phyloP scores from a whole-genome alignment of 2,329 filamentous ascomycete genomes.

The Colletotrichum spinosum region DNA sequence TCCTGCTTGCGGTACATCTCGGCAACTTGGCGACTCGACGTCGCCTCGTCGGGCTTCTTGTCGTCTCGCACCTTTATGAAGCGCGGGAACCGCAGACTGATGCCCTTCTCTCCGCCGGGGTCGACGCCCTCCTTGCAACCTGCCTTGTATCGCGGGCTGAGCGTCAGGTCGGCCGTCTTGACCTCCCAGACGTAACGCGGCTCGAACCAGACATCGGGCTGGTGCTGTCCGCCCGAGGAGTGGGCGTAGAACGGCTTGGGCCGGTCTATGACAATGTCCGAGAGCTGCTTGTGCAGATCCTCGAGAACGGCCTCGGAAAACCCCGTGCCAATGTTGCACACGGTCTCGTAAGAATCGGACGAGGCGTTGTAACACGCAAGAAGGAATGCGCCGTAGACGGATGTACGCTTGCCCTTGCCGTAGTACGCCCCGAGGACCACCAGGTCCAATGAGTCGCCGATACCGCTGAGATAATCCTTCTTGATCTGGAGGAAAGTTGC shows the following conservation, averaged over 20 bases:
- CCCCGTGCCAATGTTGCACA: conserved; percentile 98
- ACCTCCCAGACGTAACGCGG: conserved; percentile 96
- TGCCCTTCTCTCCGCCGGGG: conserved; percentile 77
- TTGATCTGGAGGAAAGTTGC: conserved; percentile 74
- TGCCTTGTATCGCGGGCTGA: conserved; percentile 94
- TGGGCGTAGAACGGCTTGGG: conserved; percentile 96
- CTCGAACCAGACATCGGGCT: conserved; percentile 99
- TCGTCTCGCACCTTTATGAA: conserved; percentile 94
- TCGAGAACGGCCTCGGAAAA: conserved; percentile 97
- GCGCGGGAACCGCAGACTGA: conserved; percentile 89
- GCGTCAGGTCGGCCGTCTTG: conserved; percentile 93
- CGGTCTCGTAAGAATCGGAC: conserved; percentile 88
- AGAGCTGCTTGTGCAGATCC: conserved; percentile 82
- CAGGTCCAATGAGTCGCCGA: conserved; percentile 95
- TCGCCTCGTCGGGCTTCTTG: conserved; percentile 94
- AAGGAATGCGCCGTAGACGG: conserved; percentile 94
- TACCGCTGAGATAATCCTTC: conserved; percentile 94
- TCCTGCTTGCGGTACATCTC: conserved; percentile 99
- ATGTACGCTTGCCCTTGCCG: conserved; percentile 95
- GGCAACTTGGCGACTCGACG: conserved; percentile 84
- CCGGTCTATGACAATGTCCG: conserved; percentile 83
- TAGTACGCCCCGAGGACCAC: conserved; percentile 95
- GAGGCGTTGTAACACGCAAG: conserved; percentile 90
- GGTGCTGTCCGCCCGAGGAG: conserved; percentile 85
- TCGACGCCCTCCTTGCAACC: conserved; percentile 85